Conservation (phyloP, 345 rosid genomes). For the Murraya koenigii region DNA sequence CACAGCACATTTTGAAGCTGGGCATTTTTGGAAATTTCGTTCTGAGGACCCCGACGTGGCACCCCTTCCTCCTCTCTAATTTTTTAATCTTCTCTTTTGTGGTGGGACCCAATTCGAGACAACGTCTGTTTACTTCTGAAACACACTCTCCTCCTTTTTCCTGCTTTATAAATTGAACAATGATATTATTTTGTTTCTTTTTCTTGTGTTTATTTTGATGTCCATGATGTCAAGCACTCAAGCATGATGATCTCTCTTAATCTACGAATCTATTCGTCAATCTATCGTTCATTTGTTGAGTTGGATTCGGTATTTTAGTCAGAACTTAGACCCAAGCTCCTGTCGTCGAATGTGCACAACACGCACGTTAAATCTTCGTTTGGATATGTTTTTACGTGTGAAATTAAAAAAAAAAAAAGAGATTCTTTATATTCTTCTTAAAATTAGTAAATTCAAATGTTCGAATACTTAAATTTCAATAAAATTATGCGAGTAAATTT, state of each 20-base stretch:
- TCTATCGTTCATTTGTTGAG: slow-evolving; percentile 31
- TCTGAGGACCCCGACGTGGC: slow-evolving; percentile 32
- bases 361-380: not conserved
- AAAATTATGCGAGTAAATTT: no score
- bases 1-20: not conserved
- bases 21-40: slow-evolving; percentile 15
- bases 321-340: slow-evolving; percentile 31
- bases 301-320: slow-evolving; percentile 45
- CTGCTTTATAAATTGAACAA: no score
- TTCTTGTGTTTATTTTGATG: slow-evolving; percentile 7
- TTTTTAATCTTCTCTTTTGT: not conserved
- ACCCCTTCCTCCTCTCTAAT: not conserved
- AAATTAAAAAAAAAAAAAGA: not conserved
- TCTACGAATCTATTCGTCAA: slow-evolving; percentile 51
- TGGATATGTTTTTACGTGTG: not conserved
- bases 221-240: slow-evolving; percentile 43
- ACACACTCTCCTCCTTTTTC: slow-evolving; percentile 10
- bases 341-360: not conserved
- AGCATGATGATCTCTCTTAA: slow-evolving; percentile 33
- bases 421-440: not conserved
- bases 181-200: not conserved
- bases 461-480: no score
- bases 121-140: slow-evolving; percentile 29
- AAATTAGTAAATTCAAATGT: no score
- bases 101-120: slow-evolving; percentile 20